phyloP scores from a whole-genome alignment of 257 asterid genomes.

The Striga asiatica region DNA sequence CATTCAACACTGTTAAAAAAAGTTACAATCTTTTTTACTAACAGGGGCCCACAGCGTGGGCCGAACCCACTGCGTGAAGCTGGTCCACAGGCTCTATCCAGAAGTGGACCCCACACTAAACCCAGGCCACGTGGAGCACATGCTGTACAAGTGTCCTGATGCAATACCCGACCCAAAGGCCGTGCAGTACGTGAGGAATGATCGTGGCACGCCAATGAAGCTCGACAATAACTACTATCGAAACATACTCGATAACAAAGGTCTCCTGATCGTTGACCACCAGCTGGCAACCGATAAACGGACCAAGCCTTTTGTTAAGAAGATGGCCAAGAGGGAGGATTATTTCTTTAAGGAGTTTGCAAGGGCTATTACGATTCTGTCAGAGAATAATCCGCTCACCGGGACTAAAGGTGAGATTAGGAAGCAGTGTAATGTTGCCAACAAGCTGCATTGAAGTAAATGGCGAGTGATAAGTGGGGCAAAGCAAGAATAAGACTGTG shows the following conservation, averaged over 20 bases:
- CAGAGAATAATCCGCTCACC: constrained; percentile 89
- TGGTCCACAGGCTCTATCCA: constrained; percentile 92
- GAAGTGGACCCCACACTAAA: constrained; percentile 84
- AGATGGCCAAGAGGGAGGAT: constrained; percentile 82
- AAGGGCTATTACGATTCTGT: constrained; percentile 60
- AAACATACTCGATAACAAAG: constrained; percentile 82
- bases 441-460: constrained; percentile 41
- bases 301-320: constrained; percentile 76
- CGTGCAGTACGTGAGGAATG: constrained; percentile 91
- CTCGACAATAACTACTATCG: constrained; percentile 88
- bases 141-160: constrained; percentile 92
- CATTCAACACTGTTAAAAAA: too few relatives aligned
- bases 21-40: neutral
- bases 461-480: neutral
- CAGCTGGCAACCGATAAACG: constrained; percentile 65
- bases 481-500: neutral
- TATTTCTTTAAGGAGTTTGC: constrained; percentile 69
- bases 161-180: constrained; percentile 96
- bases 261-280: constrained; percentile 71
- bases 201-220: constrained; percentile 86
- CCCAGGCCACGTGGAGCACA: constrained; percentile 72
- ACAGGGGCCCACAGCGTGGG: constrained; percentile 94
- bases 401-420: constrained; percentile 84
- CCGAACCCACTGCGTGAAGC: constrained; percentile 85
- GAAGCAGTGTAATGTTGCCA: constrained; percentile 72